A percentile compares a stretch with the other conserved stretches of the same genome.
Evolutionary conservation across 495 filamentous ascomycete genomes (phyloP).

Genomic region (Cudoniella acicularis): DNA sequence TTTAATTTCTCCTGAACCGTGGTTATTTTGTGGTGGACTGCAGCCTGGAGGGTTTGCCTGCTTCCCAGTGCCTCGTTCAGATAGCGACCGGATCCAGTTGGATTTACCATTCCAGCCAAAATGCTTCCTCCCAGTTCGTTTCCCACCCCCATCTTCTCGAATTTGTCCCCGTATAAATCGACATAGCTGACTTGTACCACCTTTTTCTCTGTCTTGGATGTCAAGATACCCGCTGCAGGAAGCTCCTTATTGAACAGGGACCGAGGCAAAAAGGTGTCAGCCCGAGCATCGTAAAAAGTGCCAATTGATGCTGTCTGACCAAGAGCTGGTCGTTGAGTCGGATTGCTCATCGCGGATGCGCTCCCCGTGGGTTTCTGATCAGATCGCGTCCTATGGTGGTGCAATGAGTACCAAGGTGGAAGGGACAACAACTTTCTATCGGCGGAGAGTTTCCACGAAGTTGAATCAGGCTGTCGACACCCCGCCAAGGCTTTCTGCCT

Average conservation of each 20-base stretch:
- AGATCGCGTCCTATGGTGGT: too few species aligned
- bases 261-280: slow-evolving; percentile 5
- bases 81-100: slow-evolving; percentile 10
- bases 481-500: neutral
- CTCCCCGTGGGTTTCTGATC: neutral
- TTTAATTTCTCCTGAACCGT: slow-evolving; percentile 13
- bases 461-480: neutral
- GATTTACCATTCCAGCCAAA: slow-evolving; percentile 8
- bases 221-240: slow-evolving; percentile 1
- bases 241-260: neutral
- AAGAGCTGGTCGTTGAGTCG: slow-evolving; percentile 7
- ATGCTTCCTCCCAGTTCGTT: slow-evolving; percentile 13
- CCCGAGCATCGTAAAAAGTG: slow-evolving; percentile 14
- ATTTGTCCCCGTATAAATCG: slow-evolving; percentile 11
- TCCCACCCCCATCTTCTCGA: slow-evolving; percentile 10
- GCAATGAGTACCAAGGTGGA: too few species aligned
- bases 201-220: neutral
- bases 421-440: too few species aligned
- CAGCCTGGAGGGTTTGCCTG: neutral
- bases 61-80: slow-evolving; percentile 5
- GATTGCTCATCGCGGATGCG: neutral
- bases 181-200: neutral
- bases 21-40: slow-evolving; percentile 13
- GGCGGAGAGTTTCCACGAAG: too few species aligned
- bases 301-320: slow-evolving; percentile 12